phyloP scores from a whole-genome alignment of 1,284 basidiomycete species.

The Melampsora larici-populina region DNA sequence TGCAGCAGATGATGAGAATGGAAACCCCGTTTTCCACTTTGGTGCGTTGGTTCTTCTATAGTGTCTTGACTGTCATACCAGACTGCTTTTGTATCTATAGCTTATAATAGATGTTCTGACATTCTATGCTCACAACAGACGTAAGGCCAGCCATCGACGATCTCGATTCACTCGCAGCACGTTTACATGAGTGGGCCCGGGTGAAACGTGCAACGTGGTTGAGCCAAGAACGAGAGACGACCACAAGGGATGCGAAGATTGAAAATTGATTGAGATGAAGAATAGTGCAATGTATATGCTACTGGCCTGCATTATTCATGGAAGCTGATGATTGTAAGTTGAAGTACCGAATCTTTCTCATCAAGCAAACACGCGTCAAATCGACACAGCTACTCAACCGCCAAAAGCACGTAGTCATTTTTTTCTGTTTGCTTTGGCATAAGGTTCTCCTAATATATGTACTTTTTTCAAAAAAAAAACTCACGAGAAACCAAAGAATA shows the following conservation, averaged over 20 bases:
- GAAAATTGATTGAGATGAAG: neutral
- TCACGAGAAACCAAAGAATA: too few relatives aligned
- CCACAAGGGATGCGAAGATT: neutral
- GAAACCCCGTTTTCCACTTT: slow-evolving; percentile 42
- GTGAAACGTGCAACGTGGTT: slow-evolving; percentile 48
- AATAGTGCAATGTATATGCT: too few relatives aligned
- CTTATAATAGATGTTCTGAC: neutral
- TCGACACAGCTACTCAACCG: too few relatives aligned
- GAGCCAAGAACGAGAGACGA: neutral
- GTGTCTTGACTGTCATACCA: slow-evolving; percentile 50
- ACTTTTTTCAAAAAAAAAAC: too few relatives aligned
- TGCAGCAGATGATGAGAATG: slow-evolving; percentile 75
- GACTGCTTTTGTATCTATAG: slow-evolving; percentile 75
- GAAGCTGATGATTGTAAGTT: too few relatives aligned
- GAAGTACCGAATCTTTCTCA: too few relatives aligned
- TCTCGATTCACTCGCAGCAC: slow-evolving; percentile 46
- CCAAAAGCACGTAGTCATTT: too few relatives aligned
- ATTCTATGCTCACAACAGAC: slow-evolving; percentile 56
- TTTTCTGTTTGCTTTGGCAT: too few relatives aligned
- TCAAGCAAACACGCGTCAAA: too few relatives aligned
- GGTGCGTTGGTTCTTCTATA: slow-evolving; percentile 51
- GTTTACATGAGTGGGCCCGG: slow-evolving; percentile 50
- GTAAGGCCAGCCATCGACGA: slow-evolving; percentile 58
- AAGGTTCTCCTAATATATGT: too few relatives aligned
- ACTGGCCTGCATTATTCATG: too few relatives aligned